Evolutionary conservation across 352 stramenopile genomes (phyloP).

Genomic region (Phytophthora gonapodyides): DNA sequence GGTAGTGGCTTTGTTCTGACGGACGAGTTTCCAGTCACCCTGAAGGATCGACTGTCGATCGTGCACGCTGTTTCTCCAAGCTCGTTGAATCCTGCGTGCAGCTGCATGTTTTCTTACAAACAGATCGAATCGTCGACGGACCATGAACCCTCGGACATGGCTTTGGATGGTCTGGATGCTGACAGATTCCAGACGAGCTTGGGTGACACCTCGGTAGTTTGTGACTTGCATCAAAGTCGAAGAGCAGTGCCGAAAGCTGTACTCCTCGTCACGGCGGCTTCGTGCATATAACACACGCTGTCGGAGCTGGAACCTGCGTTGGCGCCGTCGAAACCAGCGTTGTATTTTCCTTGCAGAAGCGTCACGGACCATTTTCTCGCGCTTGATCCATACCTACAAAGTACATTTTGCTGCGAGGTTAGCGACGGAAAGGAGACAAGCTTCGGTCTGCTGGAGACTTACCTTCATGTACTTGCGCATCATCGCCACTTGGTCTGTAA

Average conservation of each 20-base stretch:
- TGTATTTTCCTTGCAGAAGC: conserved; percentile 56
- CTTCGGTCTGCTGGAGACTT: neutral
- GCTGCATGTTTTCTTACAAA: conserved; percentile 19
- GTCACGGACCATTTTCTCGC: conserved; percentile 62
- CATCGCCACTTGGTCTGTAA: conserved; percentile 53
- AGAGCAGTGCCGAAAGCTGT: conserved; percentile 35
- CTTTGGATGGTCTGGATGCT: conserved; percentile 33
- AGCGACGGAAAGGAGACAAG: neutral
- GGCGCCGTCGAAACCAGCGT: conserved; percentile 29
- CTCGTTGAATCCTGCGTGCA: conserved; percentile 28
- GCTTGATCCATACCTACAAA: conserved; percentile 63
- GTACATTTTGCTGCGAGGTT: neutral
- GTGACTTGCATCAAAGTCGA: conserved; percentile 8
- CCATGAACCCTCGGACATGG: conserved; percentile 30
- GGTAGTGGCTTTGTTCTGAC: neutral
- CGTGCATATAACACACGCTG: conserved; percentile 15
- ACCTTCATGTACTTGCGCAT: conserved; percentile 84
- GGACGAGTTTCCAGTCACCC: conserved; percentile 4
- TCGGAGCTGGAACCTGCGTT: conserved; percentile 8
- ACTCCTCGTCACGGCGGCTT: conserved; percentile 22
- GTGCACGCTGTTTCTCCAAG: conserved; percentile 24
- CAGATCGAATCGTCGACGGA: conserved; percentile 7
- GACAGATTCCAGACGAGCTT: conserved; percentile 10
- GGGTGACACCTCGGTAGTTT: conserved; percentile 2
- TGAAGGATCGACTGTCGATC: conserved; percentile 13